A percentile compares a stretch with the other conserved stretches of the same genome.
These are phyloP conservation scores for Eimeria sp. DNA, from an alignment of 169 alveolate species.

Conservation along the genomic window DNA sequence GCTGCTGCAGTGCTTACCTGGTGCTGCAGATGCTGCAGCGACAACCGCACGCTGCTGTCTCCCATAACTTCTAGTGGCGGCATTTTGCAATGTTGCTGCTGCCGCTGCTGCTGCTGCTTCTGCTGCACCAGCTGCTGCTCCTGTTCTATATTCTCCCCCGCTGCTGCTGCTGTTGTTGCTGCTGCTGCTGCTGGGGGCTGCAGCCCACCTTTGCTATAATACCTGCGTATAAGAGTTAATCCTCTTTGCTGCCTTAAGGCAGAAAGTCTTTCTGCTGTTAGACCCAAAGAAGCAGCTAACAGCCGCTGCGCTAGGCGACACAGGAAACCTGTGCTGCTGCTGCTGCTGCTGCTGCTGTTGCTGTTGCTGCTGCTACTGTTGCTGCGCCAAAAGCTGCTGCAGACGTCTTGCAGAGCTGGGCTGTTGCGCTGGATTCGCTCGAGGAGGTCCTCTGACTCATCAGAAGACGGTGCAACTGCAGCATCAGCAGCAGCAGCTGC, in stretches of 20 bases:
- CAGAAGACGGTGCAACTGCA: neutral
- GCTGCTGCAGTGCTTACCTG: conserved; percentile 1
- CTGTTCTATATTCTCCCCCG: neutral
- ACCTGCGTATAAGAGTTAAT: neutral
- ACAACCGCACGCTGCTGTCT: neutral
- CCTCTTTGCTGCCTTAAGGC: conserved; percentile 9
- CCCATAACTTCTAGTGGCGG: neutral
- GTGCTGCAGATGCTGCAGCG: conserved; percentile 58
- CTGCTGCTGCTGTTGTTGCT: neutral
- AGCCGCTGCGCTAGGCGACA: conserved; percentile 17
- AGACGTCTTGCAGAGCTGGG: conserved; percentile 49
- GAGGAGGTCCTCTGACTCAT: neutral
- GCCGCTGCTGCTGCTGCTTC: conserved; percentile 25
- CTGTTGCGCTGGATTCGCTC: conserved; percentile 16
- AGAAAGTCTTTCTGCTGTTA: neutral
- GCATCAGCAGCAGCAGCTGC: neutral
- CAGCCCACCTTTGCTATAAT: neutral
- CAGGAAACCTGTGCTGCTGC: conserved; percentile 50
- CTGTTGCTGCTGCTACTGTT: conserved; percentile 11
- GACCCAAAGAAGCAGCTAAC: neutral
- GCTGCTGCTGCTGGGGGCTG: neutral
- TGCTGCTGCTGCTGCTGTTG: conserved; percentile 67
- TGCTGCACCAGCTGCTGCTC: conserved; percentile 15
- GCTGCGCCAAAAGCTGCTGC: neutral
- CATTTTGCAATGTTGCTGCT: neutral